These are phyloP conservation scores for Porcisia hertigi DNA, from an alignment of 208 protist genomes.

Conservation along the genomic window DNA sequence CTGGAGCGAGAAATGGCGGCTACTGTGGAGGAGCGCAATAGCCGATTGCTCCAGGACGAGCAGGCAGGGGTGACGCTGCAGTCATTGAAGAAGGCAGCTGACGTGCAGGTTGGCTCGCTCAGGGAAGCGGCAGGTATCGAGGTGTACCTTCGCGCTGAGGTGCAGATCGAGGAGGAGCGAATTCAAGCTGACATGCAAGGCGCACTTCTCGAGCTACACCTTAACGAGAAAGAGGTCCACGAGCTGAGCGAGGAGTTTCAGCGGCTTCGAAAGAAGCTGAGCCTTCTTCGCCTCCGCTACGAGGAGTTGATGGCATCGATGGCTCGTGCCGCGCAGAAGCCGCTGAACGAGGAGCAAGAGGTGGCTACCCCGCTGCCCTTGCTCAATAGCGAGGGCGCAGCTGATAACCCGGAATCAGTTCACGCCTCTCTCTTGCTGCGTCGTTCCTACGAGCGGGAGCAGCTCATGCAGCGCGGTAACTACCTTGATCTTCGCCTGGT, in stretches of 20 bases:
- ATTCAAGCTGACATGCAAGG: slow-evolving; percentile 49
- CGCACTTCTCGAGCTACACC: slow-evolving; percentile 55
- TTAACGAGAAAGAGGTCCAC: slow-evolving; percentile 53
- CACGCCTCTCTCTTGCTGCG: slow-evolving; percentile 75
- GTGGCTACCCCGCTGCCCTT: slow-evolving; percentile 2
- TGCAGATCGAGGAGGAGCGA: slow-evolving; percentile 47
- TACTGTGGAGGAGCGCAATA: slow-evolving; percentile 5
- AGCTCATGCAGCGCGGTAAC: slow-evolving; percentile 75
- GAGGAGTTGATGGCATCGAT: slow-evolving; percentile 51
- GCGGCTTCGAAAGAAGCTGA: slow-evolving; percentile 32
- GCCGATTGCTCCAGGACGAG: slow-evolving; percentile 10
- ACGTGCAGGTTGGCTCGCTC: slow-evolving; percentile 33
- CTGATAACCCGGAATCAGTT: slow-evolving; percentile 47
- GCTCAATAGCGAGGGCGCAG: slow-evolving; percentile 5
- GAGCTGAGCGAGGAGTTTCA: slow-evolving; percentile 52
- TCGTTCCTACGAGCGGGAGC: slow-evolving; percentile 65
- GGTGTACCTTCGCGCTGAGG: slow-evolving; percentile 60
- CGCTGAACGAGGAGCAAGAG: slow-evolving; percentile 31
- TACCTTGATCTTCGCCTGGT: slow-evolving; percentile 75
- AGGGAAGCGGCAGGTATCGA: slow-evolving; percentile 37
- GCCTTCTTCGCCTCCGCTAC: slow-evolving; percentile 50
- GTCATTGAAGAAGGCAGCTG: slow-evolving; percentile 48
- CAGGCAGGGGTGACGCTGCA: slow-evolving; percentile 38
- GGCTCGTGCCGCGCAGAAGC: slow-evolving; percentile 33
- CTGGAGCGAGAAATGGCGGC: slow-evolving; percentile 20